These are phyloP conservation scores for Macroventuria anomochaeta DNA, from an alignment of 2,329 filamentous ascomycete genomes.

Conservation along the genomic window DNA sequence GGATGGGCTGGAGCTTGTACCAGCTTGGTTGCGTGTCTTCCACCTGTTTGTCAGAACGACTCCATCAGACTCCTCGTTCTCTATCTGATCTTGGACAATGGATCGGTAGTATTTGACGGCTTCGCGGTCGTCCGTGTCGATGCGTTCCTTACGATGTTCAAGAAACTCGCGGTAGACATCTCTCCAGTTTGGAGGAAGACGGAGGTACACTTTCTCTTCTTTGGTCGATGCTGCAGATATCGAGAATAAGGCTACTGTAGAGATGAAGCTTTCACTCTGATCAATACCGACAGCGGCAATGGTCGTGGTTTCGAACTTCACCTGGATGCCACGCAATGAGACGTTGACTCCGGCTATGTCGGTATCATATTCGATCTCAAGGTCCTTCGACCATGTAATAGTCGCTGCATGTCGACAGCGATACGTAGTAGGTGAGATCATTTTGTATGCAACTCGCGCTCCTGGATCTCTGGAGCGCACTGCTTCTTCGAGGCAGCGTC, in stretches of 20 bases:
- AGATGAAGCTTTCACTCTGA: constrained; percentile 87
- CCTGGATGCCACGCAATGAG: constrained; percentile 53
- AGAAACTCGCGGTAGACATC: constrained; percentile 84
- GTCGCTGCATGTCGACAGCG: constrained; percentile 77
- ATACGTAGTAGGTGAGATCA: constrained; percentile 76
- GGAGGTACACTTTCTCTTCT: constrained; percentile 83
- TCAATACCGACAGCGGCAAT: constrained; percentile 75
- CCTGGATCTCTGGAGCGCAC: constrained; percentile 80
- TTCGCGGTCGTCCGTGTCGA: constrained; percentile 73
- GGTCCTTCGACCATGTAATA: constrained; percentile 79
- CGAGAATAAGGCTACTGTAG: constrained; percentile 81
- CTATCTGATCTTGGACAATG: constrained; percentile 71
- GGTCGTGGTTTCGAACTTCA: constrained; percentile 74
- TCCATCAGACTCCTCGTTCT: constrained; percentile 58
- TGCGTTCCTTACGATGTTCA: constrained; percentile 70
- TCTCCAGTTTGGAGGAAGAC: constrained; percentile 80
- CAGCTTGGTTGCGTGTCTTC: constrained; percentile 54
- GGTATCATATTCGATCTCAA: constrained; percentile 58
- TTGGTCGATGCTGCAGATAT: constrained; percentile 78
- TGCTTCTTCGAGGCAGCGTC: constrained; percentile 81
- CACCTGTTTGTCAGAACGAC: constrained; percentile 80
- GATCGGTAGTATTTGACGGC: constrained; percentile 71
- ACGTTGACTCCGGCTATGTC: constrained; percentile 53
- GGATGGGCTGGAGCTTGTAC: constrained; percentile 32
- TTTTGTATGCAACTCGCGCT: constrained; percentile 69